Percentiles rank a stretch among this genome's conserved stretches.
Evolutionary conservation across 495 filamentous ascomycete species (phyloP).

Genomic region (Friedmanniomyces endolithicus): DNA sequence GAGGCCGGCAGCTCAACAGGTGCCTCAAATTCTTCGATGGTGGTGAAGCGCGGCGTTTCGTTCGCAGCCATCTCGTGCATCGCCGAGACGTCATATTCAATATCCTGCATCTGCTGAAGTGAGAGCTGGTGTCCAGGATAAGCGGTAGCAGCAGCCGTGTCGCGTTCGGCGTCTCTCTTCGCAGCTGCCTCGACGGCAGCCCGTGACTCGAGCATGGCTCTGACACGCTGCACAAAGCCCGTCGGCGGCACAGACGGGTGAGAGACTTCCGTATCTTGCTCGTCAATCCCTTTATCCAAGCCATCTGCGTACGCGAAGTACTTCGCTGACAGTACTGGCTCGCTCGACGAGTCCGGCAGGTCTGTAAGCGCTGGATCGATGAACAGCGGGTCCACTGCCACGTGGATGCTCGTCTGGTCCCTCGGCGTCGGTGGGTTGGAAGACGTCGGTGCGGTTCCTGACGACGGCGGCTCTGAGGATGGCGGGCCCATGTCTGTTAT

Average conservation of each 20-base stretch:
- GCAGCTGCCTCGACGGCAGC: conserved; percentile 19
- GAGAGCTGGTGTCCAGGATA: neutral
- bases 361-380: conserved; percentile 15
- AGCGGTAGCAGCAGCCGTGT: neutral
- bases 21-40: conserved; percentile 21
- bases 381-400: conserved; percentile 19
- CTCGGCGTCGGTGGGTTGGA: conserved; percentile 24
- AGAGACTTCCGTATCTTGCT: conserved; percentile 9
- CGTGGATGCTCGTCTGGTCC: conserved; percentile 21
- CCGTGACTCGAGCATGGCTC: conserved; percentile 22
- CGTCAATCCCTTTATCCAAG: conserved; percentile 10
- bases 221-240: conserved; percentile 25
- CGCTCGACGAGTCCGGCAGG: conserved; percentile 17
- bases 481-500: conserved; percentile 21
- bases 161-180: conserved; percentile 6
- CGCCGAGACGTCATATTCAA: neutral
- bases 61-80: conserved; percentile 16
- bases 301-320: conserved; percentile 20
- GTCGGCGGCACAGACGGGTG: conserved; percentile 18
- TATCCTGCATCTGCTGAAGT: neutral
- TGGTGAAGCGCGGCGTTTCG: conserved; percentile 17
- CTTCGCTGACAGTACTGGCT: conserved; percentile 13
- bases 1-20: conserved; percentile 23
- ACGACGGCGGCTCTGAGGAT: conserved; percentile 26
- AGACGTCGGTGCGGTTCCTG: conserved; percentile 17